Evolutionary conservation across 106 monocot species (phyloP).

Genomic region (Vanilla planifolia): DNA sequence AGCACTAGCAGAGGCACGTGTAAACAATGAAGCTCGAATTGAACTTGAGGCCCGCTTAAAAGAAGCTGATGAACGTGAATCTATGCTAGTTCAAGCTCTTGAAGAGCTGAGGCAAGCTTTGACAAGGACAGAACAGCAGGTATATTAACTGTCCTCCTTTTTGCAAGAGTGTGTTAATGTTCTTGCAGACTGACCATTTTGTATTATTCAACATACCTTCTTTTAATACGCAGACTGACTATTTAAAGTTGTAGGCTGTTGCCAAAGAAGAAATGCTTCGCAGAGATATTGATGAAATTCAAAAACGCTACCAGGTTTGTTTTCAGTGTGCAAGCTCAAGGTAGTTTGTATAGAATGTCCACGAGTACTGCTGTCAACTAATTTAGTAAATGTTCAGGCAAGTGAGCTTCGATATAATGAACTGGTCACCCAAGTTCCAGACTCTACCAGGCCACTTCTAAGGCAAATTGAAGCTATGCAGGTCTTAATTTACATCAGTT

Average conservation of each 20-base stretch:
- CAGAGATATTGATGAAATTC: constrained; percentile 86
- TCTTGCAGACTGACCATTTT: neutral
- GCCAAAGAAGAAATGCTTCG: constrained; percentile 86
- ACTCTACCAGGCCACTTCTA: constrained; percentile 88
- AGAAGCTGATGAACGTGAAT: constrained; percentile 83
- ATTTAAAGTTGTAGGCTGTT: constrained; percentile 49
- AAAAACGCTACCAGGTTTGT: constrained; percentile 92
- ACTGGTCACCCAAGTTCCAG: constrained; percentile 88
- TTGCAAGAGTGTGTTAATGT: neutral
- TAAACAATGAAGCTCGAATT: constrained; percentile 72
- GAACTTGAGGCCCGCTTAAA: constrained; percentile 84
- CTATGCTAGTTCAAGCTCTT: constrained; percentile 81
- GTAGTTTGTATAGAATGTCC: too few species aligned
- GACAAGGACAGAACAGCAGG: constrained; percentile 89
- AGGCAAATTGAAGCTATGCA: constrained; percentile 99
- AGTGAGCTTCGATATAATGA: constrained; percentile 96
- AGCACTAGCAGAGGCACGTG: constrained; percentile 77
- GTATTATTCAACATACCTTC: neutral
- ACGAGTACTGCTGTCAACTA: neutral
- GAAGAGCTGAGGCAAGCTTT: constrained; percentile 86
- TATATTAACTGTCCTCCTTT: constrained; percentile 15
- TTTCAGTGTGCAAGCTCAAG: neutral
- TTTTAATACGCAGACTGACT: neutral
- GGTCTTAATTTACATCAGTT: constrained; percentile 28
- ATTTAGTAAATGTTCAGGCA: constrained; percentile 43